Percentiles rank a stretch among this genome's conserved stretches.
Conservation (phyloP, 176 grass and related monocot species). For the Saccharum spontaneum region DNA sequence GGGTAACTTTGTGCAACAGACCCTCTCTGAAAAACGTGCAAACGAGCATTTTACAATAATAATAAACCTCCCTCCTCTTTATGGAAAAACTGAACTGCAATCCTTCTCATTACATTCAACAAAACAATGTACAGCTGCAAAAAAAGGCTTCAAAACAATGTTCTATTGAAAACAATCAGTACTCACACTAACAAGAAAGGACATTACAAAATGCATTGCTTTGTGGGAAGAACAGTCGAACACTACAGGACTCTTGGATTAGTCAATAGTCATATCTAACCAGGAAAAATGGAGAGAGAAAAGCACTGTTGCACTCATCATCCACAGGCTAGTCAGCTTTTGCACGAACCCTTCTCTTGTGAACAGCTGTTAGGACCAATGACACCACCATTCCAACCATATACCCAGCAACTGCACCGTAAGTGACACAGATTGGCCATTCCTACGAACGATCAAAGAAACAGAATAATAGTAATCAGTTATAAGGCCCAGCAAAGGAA, state of each 20-base stretch:
- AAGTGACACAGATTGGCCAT: conserved; percentile 87
- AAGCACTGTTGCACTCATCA: not conserved
- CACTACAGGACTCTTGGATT: not conserved
- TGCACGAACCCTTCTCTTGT: conserved; percentile 39
- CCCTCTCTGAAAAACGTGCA: conserved; percentile 6
- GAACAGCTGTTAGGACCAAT: conserved; percentile 35
- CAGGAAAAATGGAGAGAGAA: not conserved
- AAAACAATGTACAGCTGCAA: not conserved
- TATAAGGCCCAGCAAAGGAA: not conserved
- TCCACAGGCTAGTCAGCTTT: conserved; percentile 68
- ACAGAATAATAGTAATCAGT: not conserved
- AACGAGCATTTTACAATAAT: not conserved
- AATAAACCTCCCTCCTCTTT: not conserved
- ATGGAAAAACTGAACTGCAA: not conserved
- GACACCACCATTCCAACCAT: conserved; percentile 60
- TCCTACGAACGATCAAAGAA: conserved; percentile 46
- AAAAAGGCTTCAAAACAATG: not conserved
- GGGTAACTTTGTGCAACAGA: not conserved
- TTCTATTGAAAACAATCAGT: conserved; percentile 1
- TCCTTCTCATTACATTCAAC: not conserved
- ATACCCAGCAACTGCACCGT: conserved; percentile 71
- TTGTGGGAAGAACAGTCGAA: not conserved
- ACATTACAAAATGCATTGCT: not conserved
- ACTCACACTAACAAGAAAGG: conserved; percentile 18
- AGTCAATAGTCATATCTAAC: not conserved